Evolutionary conservation across 331 rosid genomes (phyloP).

Genomic region (Ulmus americana): DNA sequence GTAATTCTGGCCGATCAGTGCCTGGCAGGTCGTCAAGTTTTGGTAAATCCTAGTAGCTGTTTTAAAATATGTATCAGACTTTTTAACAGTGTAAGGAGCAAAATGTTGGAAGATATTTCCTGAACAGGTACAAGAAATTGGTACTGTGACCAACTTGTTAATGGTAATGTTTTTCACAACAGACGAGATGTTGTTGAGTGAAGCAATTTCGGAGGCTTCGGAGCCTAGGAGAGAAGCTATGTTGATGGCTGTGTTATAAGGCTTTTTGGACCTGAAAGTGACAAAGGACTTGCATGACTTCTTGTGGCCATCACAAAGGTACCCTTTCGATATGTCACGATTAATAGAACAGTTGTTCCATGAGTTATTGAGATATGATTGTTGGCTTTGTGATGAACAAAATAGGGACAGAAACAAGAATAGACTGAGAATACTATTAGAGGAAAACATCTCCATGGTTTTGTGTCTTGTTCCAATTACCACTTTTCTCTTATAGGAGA

Average conservation of each 20-base stretch:
- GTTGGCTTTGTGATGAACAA: conserved; percentile 34
- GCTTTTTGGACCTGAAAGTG: conserved; percentile 31
- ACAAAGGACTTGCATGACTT: conserved; percentile 40
- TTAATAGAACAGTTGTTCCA: conserved; percentile 19
- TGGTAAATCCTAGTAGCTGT: conserved; percentile 28
- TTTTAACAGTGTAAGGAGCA: conserved; percentile 15
- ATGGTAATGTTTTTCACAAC: conserved; percentile 18
- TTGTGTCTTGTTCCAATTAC: neutral
- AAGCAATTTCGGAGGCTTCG: conserved; percentile 34
- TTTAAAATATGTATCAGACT: conserved; percentile 26
- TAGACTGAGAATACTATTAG: conserved; percentile 9
- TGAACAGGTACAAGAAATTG: conserved; percentile 40
- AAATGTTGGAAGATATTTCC: conserved; percentile 41
- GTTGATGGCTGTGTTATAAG: conserved; percentile 29
- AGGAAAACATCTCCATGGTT: conserved; percentile 29
- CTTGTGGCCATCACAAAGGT: conserved; percentile 37
- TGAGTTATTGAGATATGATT: conserved; percentile 27
- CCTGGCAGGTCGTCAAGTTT: conserved; percentile 48
- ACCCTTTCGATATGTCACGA: conserved; percentile 37
- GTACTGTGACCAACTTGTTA: conserved; percentile 31
- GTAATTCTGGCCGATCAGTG: conserved; percentile 42
- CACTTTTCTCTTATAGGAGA: too few species aligned
- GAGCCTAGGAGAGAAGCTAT: conserved; percentile 46
- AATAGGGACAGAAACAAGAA: conserved; percentile 20
- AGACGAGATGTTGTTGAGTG: conserved; percentile 27